Percentiles rank a stretch among this genome's conserved stretches.
These are phyloP conservation scores for Byssothecium circinans DNA, from an alignment of 2,329 filamentous ascomycete genomes.

Conservation along the genomic window DNA sequence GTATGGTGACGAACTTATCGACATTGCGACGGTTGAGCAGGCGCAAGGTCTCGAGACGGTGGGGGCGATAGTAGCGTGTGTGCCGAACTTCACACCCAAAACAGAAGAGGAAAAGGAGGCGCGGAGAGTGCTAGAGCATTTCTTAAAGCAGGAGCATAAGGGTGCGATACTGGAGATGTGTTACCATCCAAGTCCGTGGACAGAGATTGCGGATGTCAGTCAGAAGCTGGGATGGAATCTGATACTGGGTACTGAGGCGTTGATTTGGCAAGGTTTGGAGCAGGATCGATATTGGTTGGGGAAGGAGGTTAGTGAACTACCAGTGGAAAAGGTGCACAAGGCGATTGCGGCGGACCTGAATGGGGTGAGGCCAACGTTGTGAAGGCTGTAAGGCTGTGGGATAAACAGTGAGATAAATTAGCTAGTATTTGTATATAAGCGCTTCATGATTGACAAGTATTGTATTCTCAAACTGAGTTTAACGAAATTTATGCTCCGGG, in stretches of 20 bases:
- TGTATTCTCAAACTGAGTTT: slow-evolving; percentile 36
- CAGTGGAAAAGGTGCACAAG: slow-evolving; percentile 61
- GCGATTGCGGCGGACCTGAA: slow-evolving; percentile 47
- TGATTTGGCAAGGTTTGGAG: slow-evolving; percentile 77
- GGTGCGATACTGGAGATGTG: slow-evolving; percentile 80
- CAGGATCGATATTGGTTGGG: slow-evolving; percentile 68
- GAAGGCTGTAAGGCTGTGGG: background rate
- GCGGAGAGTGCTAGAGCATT: slow-evolving; percentile 57
- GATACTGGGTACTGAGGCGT: slow-evolving; percentile 72
- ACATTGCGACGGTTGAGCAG: slow-evolving; percentile 64
- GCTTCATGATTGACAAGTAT: background rate
- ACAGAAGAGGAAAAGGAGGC: slow-evolving; percentile 64
- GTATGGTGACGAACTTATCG: slow-evolving; percentile 62
- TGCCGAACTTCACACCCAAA: slow-evolving; percentile 74
- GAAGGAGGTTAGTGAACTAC: slow-evolving; percentile 58
- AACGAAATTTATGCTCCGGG: slow-evolving; percentile 58
- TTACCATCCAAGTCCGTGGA: slow-evolving; percentile 71
- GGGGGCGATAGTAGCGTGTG: slow-evolving; percentile 70
- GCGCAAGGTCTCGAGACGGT: slow-evolving; percentile 61
- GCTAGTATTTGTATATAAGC: slow-evolving; percentile 2
- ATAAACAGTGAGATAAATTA: background rate
- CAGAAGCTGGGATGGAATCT: slow-evolving; percentile 69
- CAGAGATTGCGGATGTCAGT: slow-evolving; percentile 64
- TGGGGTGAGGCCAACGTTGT: slow-evolving; percentile 17
- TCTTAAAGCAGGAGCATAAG: slow-evolving; percentile 56